phyloP scores from a whole-genome alignment of 805 yeast genomes.

The Kuraishia ogatae region DNA sequence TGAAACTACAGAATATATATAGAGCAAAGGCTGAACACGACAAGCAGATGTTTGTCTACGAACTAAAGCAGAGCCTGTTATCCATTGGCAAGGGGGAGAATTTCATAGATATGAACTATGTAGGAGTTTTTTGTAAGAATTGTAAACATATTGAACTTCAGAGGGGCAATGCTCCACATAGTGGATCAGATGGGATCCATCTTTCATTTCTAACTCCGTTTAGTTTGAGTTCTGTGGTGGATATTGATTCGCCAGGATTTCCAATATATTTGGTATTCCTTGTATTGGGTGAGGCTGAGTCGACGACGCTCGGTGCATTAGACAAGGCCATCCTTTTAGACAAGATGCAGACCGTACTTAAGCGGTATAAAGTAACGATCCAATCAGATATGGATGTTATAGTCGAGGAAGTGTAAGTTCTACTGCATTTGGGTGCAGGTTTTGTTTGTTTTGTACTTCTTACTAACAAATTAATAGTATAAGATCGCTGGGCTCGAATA shows the following conservation, averaged over 20 bases:
- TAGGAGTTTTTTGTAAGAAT: constrained; percentile 53
- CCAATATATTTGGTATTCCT: not conserved
- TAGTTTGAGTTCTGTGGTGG: not conserved
- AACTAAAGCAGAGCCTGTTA: constrained; percentile 20
- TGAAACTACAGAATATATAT: constrained; percentile 50
- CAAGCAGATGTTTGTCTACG: constrained; percentile 24
- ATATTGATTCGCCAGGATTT: not conserved
- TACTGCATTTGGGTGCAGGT: no score
- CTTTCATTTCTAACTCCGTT: not conserved
- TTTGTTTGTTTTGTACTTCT: not conserved
- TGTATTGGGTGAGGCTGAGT: not conserved
- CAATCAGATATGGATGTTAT: not conserved
- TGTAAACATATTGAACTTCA: constrained; percentile 42
- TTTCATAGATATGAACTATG: constrained; percentile 25
- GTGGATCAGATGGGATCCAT: not conserved
- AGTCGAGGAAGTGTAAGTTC: not conserved
- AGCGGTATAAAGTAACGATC: not conserved
- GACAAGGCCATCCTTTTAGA: not conserved
- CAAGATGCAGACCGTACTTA: not conserved
- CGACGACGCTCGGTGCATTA: not conserved
- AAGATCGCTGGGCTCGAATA: constrained; percentile 30
- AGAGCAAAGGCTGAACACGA: constrained; percentile 46
- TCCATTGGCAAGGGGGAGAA: constrained; percentile 19
- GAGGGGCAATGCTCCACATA: constrained; percentile 23
- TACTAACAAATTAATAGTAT: not conserved